Percentiles rank a stretch among this genome's conserved stretches.
Evolutionary conservation across 1,284 basidiomycete genomes (phyloP).

Genomic region (Vanrija humicola): DNA sequence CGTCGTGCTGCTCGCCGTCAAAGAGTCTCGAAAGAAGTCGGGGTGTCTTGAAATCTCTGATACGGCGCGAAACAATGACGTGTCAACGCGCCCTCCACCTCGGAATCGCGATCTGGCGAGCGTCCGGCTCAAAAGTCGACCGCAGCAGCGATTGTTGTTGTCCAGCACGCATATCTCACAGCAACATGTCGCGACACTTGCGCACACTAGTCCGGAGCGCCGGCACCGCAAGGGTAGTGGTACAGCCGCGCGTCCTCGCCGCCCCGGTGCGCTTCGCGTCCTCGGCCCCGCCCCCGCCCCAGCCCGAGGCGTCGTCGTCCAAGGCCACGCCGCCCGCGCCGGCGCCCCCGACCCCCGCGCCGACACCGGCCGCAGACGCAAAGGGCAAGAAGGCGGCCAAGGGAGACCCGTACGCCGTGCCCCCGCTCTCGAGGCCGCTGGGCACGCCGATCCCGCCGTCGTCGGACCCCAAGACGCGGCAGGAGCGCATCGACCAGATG

Average conservation of each 20-base stretch:
- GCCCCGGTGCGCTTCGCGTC: not conserved
- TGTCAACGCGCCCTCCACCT: not conserved
- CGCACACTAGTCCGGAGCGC: too few species aligned
- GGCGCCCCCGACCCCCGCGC: not conserved
- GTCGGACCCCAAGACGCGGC: conserved; percentile 58
- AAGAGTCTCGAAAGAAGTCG: not conserved
- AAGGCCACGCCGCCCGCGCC: not conserved
- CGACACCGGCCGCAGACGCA: not conserved
- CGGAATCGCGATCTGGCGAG: too few species aligned
- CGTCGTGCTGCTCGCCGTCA: not conserved
- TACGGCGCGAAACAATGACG: not conserved
- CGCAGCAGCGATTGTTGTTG: not conserved
- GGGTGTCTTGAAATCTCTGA: not conserved
- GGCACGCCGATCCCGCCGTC: conserved; percentile 64
- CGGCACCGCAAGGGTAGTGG: too few species aligned
- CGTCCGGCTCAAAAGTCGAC: not conserved
- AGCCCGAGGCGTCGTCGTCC: not conserved
- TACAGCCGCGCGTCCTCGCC: too few species aligned
- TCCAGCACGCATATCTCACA: not conserved
- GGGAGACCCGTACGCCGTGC: conserved; percentile 23
- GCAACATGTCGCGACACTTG: too few species aligned
- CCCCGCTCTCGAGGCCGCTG: conserved; percentile 57
- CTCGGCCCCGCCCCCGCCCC: not conserved
- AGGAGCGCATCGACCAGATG: conserved; percentile 65
- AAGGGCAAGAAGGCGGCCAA: not conserved